Percentiles rank a stretch among this genome's conserved stretches.
phyloP scores from a whole-genome alignment of 1,139 yeast species.

The Candida sanyaensis region DNA sequence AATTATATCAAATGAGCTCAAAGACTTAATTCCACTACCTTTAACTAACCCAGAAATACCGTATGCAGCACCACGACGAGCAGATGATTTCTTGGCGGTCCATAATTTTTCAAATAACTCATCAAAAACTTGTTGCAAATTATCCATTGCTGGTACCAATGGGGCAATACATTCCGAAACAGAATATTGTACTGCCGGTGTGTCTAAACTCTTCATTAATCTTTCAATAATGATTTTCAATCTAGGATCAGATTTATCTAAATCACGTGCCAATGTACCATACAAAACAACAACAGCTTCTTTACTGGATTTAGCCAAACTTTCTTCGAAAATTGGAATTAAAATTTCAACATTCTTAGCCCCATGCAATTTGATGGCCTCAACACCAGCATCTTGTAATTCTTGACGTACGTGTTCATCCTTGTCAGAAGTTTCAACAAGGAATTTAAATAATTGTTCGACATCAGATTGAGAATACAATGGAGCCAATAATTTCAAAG shows the following conservation, averaged over 20 bases:
- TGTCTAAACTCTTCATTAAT: slow-evolving; percentile 71
- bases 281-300: slow-evolving; percentile 84
- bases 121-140: slow-evolving; percentile 57
- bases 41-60: slow-evolving; percentile 93
- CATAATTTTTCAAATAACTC: slow-evolving; percentile 60
- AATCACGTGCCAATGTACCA: slow-evolving; percentile 85
- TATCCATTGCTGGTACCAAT: slow-evolving; percentile 59
- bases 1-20: slow-evolving; percentile 75
- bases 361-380: slow-evolving; percentile 67
- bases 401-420: slow-evolving; percentile 76
- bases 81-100: slow-evolving; percentile 48
- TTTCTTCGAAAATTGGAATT: slow-evolving; percentile 74
- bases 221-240: slow-evolving; percentile 66
- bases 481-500: slow-evolving; percentile 61
- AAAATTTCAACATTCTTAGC: slow-evolving; percentile 63
- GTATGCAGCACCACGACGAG: slow-evolving; percentile 91
- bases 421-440: slow-evolving; percentile 69
- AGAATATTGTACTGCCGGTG: slow-evolving; percentile 88
- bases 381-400: slow-evolving; percentile 86
- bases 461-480: slow-evolving; percentile 43
- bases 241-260: slow-evolving; percentile 64
- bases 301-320: slow-evolving; percentile 57
- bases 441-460: slow-evolving; percentile 54
- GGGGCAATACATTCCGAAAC: slow-evolving; percentile 86
- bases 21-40: slow-evolving; percentile 81